These are phyloP conservation scores for Dendrobium chrysotoxum DNA, from an alignment of 106 monocot species.

Conservation along the genomic window DNA sequence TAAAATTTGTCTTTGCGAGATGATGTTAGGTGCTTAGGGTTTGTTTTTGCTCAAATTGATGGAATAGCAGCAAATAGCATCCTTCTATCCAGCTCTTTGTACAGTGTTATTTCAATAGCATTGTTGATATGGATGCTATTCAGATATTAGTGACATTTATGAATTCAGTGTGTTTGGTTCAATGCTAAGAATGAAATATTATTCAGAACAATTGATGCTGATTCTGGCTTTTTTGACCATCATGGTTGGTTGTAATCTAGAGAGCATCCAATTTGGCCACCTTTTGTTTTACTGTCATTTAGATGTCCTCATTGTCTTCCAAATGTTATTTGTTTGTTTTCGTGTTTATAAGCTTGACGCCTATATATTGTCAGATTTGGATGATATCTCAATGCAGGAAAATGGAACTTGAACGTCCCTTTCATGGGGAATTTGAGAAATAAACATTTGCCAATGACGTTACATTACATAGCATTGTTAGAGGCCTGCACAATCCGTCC, in stretches of 20 bases:
- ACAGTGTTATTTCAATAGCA: too few relatives aligned
- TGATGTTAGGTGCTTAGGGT: neutral
- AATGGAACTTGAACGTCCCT: neutral
- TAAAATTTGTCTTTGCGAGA: neutral
- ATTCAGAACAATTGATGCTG: too few relatives aligned
- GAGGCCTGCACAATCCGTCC: neutral
- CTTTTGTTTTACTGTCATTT: neutral
- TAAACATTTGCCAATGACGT: neutral
- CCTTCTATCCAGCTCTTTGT: neutral
- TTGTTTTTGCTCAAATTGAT: neutral
- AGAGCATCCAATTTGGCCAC: too few relatives aligned
- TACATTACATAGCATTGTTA: neutral
- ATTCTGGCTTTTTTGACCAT: too few relatives aligned
- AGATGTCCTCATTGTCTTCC: neutral
- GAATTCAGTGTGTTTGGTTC: neutral
- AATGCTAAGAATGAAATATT: too few relatives aligned
- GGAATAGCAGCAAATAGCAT: neutral
- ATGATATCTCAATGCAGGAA: neutral
- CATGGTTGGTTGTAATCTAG: too few relatives aligned
- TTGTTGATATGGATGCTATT: too few relatives aligned
- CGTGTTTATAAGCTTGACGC: too few relatives aligned
- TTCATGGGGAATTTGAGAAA: neutral
- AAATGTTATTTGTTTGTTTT: neutral
- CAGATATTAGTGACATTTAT: neutral
- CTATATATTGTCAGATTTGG: neutral